phyloP scores from a whole-genome alignment of 129 eudicot genomes.

The Gnaphalium uliginosum region DNA sequence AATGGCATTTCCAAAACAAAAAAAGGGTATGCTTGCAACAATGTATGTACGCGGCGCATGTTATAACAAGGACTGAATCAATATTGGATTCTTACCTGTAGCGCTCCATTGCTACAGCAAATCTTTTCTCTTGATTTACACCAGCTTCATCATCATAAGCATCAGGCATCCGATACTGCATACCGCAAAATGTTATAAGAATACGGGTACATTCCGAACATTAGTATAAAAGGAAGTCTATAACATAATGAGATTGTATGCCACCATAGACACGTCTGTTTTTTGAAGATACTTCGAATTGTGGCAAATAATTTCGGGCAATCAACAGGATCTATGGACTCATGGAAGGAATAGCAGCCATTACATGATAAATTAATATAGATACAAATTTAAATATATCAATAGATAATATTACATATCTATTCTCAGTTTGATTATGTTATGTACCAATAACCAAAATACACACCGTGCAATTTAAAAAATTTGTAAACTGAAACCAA shows the following conservation, averaged over 20 bases:
- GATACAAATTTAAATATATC: background rate
- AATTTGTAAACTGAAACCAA: no score
- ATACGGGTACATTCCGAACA: background rate
- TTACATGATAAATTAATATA: background rate
- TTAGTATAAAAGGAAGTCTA: background rate
- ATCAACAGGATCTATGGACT: background rate
- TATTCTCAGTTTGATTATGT: background rate
- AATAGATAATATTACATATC: no score
- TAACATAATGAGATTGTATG: background rate
- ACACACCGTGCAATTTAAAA: no score
- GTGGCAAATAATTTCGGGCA: no score
- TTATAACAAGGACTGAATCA: background rate
- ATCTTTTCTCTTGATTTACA: slow-evolving; percentile 89
- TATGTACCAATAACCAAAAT: background rate
- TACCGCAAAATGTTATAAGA: slow-evolving; percentile 10
- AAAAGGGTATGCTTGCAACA: background rate
- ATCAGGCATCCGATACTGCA: slow-evolving; percentile 94
- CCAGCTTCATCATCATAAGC: slow-evolving; percentile 90
- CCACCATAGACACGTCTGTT: no score
- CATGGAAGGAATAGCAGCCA: background rate
- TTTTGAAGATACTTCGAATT: no score
- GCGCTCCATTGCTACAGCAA: slow-evolving; percentile 91
- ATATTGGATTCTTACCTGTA: slow-evolving; percentile 55
- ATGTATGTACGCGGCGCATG: background rate
- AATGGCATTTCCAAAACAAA: background rate